Percentiles rank a stretch among this genome's conserved stretches.
Conservation (phyloP, 176 grass and related monocot species). For the Aegilops bicornis region DNA sequence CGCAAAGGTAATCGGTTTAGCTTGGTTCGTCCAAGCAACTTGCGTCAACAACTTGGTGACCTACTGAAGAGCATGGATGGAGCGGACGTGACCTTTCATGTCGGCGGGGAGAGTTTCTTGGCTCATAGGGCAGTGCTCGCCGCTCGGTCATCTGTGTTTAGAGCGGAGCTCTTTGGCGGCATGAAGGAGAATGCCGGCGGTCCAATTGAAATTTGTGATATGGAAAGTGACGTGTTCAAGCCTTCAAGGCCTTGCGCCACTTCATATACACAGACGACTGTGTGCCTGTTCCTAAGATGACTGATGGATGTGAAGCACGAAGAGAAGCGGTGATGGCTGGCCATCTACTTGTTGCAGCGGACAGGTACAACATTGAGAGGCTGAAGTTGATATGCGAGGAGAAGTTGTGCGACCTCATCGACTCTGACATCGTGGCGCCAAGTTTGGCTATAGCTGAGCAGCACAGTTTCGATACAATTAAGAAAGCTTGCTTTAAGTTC, state of each 20-base stretch:
- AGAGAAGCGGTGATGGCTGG: not conserved
- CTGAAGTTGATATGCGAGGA: not conserved
- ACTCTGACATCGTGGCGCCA: not conserved
- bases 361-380: not conserved
- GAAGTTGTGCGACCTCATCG: not conserved
- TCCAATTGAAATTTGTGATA: not conserved
- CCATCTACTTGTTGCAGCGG: not conserved
- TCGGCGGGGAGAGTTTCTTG: not conserved
- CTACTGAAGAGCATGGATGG: not conserved
- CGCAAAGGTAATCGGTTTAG: not conserved
- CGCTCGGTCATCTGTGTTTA: not conserved
- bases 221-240: not conserved
- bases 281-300: not conserved
- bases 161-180: not conserved
- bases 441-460: slow-evolving; percentile 9
- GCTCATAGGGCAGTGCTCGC: not conserved
- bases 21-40: not conserved
- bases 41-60: not conserved
- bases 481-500: slow-evolving; percentile 12
- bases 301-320: not conserved
- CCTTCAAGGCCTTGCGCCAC: not conserved
- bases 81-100: not conserved
- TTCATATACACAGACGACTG: not conserved
- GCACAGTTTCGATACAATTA: not conserved
- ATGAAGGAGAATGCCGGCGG: not conserved